Base-by-base conservation (phyloP, 2,329 filamentous ascomycete species). In the Microdochium trichocladiopsis region DNA sequence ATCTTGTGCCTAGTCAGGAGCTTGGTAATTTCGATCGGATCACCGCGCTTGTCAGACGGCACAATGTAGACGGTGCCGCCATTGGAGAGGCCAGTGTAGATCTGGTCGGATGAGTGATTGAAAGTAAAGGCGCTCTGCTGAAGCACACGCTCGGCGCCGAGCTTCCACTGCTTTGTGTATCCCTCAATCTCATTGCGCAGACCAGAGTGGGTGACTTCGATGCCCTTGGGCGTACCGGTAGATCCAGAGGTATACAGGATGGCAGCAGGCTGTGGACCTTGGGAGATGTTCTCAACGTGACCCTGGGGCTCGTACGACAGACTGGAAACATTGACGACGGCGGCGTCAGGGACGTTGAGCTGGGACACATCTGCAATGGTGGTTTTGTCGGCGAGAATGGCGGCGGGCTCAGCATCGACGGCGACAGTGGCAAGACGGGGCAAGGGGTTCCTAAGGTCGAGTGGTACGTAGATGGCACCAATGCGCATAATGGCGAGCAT, bases 401-500 rank as follows among this genome's bases (percentile, higher is more conserved):
- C 49, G 1, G 58, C 52, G 1, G 36, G 36, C 36, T 41, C n/a
- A 16, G 10, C 9, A 16, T 41, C 36, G 9, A 12, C 10, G 10
- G n/a, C n/a, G 36, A 41, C n/a, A 11, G 36, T 12, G 10, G 36
- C 36, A 18, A 73, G 64, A 1, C 73, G 63, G 6, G 59, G 21
- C 0, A 61, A 16, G 1, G 64, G 59, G 10, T 60, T 64, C 1
- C 59, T 54, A 1, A 62, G 47, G 50, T 78, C 76, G 0, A 79
- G 60, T 2, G 72, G 71, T 4, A 74, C 61, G 33, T 72, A 72
- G 1, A 66, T 58, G 8, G 60, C 65, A 1, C 73, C 73, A 12
- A 71, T 50, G 0, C 64, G 60, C 51, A 67, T 55, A 37, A 76
- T 71, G 8, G 70, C 75, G 2, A 77, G 63, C 45, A 77, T 54